These are phyloP conservation scores for Pseudocercospora pini-densiflorae DNA, from an alignment of 2,329 filamentous ascomycete species.

Conservation along the genomic window DNA sequence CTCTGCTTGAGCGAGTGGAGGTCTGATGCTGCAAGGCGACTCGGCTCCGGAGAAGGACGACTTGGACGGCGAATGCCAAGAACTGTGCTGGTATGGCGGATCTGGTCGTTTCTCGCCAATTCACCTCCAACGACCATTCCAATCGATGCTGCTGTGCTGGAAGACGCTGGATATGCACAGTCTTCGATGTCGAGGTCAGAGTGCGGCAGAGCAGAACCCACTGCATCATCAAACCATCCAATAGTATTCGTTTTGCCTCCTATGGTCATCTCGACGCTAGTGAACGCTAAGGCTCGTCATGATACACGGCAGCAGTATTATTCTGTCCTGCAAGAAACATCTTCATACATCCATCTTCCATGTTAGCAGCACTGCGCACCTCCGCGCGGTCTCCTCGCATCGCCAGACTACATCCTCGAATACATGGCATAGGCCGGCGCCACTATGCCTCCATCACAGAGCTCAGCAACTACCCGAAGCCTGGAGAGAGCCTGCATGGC, in stretches of 20 bases:
- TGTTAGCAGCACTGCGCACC: slow-evolving; percentile 31
- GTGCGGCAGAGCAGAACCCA: neutral
- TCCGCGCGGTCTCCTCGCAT: slow-evolving; percentile 30
- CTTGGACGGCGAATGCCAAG: neutral
- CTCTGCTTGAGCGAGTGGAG: neutral
- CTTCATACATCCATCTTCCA: slow-evolving; percentile 13
- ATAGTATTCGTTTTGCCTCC: slow-evolving; percentile 3
- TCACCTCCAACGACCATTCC: neutral
- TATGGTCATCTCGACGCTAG: neutral
- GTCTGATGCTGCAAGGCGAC: neutral
- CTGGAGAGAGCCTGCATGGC: slow-evolving; percentile 86
- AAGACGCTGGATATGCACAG: neutral
- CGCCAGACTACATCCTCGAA: slow-evolving; percentile 7
- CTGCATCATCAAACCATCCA: neutral
- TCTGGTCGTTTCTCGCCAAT: neutral
- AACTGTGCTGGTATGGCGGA: neutral
- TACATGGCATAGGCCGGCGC: neutral
- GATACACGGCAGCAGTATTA: neutral
- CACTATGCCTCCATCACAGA: slow-evolving; percentile 71
- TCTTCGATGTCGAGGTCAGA: neutral
- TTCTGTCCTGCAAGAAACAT: neutral
- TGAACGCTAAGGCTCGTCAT: neutral
- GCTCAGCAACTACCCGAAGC: slow-evolving; percentile 71
- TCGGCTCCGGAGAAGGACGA: neutral
- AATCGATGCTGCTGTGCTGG: neutral